These are phyloP conservation scores for Lachnellula occidentalis DNA, from an alignment of 2,329 filamentous ascomycete species.

Conservation along the genomic window DNA sequence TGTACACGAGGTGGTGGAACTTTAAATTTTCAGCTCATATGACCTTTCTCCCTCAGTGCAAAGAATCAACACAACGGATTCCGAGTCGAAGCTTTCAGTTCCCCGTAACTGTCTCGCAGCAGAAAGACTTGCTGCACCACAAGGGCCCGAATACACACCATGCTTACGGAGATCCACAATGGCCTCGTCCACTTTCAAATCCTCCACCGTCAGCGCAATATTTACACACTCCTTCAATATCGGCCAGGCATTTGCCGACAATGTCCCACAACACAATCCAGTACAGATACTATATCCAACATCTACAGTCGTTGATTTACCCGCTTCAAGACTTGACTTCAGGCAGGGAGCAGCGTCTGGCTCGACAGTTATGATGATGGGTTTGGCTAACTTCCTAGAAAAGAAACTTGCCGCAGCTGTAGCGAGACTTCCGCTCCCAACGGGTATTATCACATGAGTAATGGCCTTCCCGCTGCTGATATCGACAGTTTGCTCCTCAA, in stretches of 20 bases:
- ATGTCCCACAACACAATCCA: slow-evolving; percentile 46
- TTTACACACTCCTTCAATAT: slow-evolving; percentile 38
- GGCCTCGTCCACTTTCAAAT: slow-evolving; percentile 39
- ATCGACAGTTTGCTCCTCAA: slow-evolving; percentile 53
- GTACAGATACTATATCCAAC: slow-evolving; percentile 44
- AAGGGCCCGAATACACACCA: slow-evolving; percentile 42
- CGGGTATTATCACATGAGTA: slow-evolving; percentile 55
- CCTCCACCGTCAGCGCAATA: slow-evolving; percentile 38
- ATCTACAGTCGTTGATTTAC: slow-evolving; percentile 31
- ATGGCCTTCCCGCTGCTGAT: slow-evolving; percentile 31
- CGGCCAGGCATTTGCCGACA: slow-evolving; percentile 42
- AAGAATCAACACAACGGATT: slow-evolving; percentile 56
- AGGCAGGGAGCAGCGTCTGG: slow-evolving; percentile 59
- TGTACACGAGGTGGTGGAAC: not conserved
- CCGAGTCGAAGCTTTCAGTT: slow-evolving; percentile 28
- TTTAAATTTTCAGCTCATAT: slow-evolving; percentile 35
- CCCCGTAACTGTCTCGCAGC: slow-evolving; percentile 35
- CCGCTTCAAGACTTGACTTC: slow-evolving; percentile 43
- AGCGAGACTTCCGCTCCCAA: slow-evolving; percentile 68
- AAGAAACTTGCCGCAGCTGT: slow-evolving; percentile 63
- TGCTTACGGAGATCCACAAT: slow-evolving; percentile 33
- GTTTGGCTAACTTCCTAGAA: slow-evolving; percentile 37
- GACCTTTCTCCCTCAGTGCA: slow-evolving; percentile 59
- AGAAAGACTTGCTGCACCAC: slow-evolving; percentile 45
- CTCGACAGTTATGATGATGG: slow-evolving; percentile 58